Evolutionary conservation across 345 rosid genomes (phyloP), one percentile per base, ranked within the genome.

Genomic region (Schrenkiella parvula): DNA sequence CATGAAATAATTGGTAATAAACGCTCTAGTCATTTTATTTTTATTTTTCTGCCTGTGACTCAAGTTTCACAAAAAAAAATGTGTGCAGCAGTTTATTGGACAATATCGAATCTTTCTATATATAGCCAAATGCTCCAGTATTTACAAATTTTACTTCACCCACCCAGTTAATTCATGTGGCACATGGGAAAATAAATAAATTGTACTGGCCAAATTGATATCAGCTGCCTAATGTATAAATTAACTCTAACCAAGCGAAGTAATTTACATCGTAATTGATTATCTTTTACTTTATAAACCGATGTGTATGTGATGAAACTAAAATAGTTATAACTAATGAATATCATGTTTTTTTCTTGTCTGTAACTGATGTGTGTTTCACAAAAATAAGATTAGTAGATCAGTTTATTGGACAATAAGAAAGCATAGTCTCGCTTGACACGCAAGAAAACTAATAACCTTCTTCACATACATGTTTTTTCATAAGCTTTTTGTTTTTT

Each of bases 131-230:
- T 56, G 41, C 34, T 59, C 44, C 19, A 60, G 35, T 21, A n/a
- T 60, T 62, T 62, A 42, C 66, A 41, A 41, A 62, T 42, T 62
- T 62, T 17, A 42, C 52, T 42, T 62, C 52, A 62, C 23, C 21
- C 51, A 25, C 37, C 31, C 66, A 11, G 13, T 42, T 42, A 26
- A 26, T 26, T 62, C 66, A 62, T 28, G 52, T 62, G 66, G 52
- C 51, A 17, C 37, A 42, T 42, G 37, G 35, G 35, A 42, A 17
- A 13, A 42, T 42, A 25, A 42, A 15, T 25, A 59, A 22, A 25
- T 39, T 41, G 8, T 26, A 42, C 6, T 42, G 1, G 15, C 22
- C 25, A 43, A 17, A 22, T 15, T 43, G 25, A 42, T 62, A 62
- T 42, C 6, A 42, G 19, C 9, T 42, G 14, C 15, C 23, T 62